Evolutionary conservation across 306 rosid genomes (phyloP), one percentile per base, ranked within the genome.

Genomic region (Fragaria ananassa): DNA sequence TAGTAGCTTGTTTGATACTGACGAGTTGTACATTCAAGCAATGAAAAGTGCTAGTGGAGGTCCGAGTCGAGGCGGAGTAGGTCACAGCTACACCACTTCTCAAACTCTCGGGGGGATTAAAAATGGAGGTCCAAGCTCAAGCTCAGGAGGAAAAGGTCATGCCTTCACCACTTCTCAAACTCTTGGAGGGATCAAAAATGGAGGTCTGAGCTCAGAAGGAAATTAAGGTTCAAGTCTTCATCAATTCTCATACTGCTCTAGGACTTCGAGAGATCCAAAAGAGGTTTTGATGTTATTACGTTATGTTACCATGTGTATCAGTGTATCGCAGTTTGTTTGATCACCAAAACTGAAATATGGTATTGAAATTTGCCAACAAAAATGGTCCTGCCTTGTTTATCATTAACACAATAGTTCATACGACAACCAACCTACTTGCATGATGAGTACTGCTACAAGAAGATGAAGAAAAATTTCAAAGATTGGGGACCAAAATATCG

Each of bases 111-210:
- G 77, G 68, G 86, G 61, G 42, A 81, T 74, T 12, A 80, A 37
- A 37, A 11, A 50, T 50, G 81, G 81, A 0, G 87, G 89, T 60
- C 87, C 87, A n/a, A 61, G 81, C 79, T 4, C 83, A 2, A 72
- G 87, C 0, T 4, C 83, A 2, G 77, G 87, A 2, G 81, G 45
- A 49, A 13, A 35, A 19, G 86, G 62, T 50, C 82, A 77, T 37
- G 75, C 53, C 4, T 58, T 46, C 82, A 51, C 71, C 18, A 70
- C 63, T 58, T 67, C 70, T 11, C 76, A 75, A 62, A 78, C 71
- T 65, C 78, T 78, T 6, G 78, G 81, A 74, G 87, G 67, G 42
- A 81, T 74, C 29, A 80, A 37, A 37, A 11, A 44, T 49, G 81
- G 81, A 0, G 85, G 87, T 66, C 83, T 85, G 15, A 61, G 81